Percentiles rank a stretch among this genome's conserved stretches.
Conservation (phyloP, 164 flowering plant genomes). For the Paratinospora sagittata region DNA sequence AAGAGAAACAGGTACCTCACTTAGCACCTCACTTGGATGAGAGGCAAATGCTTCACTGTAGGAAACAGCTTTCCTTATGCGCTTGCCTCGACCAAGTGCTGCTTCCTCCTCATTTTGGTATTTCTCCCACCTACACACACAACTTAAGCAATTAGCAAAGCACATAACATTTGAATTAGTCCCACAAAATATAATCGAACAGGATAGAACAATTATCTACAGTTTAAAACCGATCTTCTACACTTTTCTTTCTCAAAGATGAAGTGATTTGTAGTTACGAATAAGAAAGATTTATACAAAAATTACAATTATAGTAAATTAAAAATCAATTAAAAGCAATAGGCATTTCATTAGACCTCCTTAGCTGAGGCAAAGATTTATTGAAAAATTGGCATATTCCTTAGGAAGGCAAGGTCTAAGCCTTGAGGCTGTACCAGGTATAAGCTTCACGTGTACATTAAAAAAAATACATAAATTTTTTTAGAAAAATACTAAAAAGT, state of each 20-base stretch:
- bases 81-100: slow-evolving; percentile 97
- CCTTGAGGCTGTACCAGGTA: too few relatives aligned
- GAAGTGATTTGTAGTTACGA: too few relatives aligned
- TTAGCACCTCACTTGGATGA: slow-evolving; percentile 48
- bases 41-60: slow-evolving; percentile 83
- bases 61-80: slow-evolving; percentile 87
- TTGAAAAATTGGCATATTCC: too few relatives aligned
- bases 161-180: not conserved
- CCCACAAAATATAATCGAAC: not conserved
- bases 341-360: not conserved
- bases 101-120: slow-evolving; percentile 96
- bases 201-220: not conserved
- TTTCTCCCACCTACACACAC: slow-evolving; percentile 77
- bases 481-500: too few relatives aligned
- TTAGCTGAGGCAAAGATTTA: not conserved
- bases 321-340: not conserved
- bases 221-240: too few relatives aligned
- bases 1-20: slow-evolving; percentile 49
- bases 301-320: too few relatives aligned
- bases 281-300: too few relatives aligned
- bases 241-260: too few relatives aligned
- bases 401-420: too few relatives aligned
- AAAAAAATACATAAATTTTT: too few relatives aligned
- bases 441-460: too few relatives aligned
- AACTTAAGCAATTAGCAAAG: slow-evolving; percentile 6